Evolutionary conservation across 257 asterid species (phyloP).

Genomic region (Nicotiana knightiana): DNA sequence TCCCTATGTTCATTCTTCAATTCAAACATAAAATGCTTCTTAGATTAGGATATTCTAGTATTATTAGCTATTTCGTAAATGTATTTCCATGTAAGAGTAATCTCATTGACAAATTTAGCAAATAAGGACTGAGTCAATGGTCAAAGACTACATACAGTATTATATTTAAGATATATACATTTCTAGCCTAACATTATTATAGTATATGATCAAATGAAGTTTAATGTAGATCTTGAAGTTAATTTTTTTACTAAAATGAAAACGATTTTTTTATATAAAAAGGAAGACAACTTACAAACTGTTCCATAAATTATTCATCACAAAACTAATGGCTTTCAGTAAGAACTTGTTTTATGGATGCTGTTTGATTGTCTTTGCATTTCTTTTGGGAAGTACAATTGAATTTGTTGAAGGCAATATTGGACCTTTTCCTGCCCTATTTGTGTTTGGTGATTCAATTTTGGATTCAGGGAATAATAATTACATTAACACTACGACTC

Average conservation of each 20-base stretch:
- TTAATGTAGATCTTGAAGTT: background rate
- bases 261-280: background rate
- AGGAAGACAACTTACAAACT: background rate
- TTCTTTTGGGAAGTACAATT: background rate
- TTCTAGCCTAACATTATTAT: background rate
- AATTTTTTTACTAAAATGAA: background rate
- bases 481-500: background rate
- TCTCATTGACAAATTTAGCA: background rate
- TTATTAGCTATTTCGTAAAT: background rate
- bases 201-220: background rate
- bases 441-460: slow-evolving; percentile 4
- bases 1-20: background rate
- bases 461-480: background rate
- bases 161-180: background rate
- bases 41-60: background rate
- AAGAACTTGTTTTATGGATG: background rate
- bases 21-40: background rate
- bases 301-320: background rate
- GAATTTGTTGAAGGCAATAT: background rate
- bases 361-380: background rate
- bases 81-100: background rate
- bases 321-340: background rate
- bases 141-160: background rate
- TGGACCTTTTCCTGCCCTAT: background rate
- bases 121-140: background rate